Evolutionary conservation across 2,329 filamentous ascomycete genomes (phyloP).

Genomic region (Escovopsis weberi): DNA sequence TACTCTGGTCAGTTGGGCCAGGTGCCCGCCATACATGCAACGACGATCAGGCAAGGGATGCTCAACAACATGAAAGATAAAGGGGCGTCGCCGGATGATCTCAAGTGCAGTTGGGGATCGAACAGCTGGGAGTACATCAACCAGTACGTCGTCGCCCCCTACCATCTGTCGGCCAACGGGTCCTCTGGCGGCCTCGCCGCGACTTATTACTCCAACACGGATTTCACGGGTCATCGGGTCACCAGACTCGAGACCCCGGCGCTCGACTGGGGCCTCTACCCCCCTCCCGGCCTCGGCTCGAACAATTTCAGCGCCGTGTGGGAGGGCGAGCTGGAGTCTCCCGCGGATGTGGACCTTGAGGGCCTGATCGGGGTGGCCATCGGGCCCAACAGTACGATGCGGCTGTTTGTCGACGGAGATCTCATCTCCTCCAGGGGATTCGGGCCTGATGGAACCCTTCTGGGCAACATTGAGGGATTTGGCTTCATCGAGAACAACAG

Average conservation of each 20-base stretch:
- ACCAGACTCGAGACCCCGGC: conserved; percentile 1
- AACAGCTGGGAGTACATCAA: conserved; percentile 6
- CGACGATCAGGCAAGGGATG: conserved; percentile 1
- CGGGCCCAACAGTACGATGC: conserved; percentile 3
- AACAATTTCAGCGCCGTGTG: conserved; percentile 5
- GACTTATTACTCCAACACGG: conserved; percentile 2
- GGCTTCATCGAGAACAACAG: conserved; percentile 1
- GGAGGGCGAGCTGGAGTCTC: conserved; percentile 3
- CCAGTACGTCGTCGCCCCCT: conserved; percentile 3
- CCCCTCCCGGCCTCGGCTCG: conserved; percentile 1
- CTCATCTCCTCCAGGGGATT: conserved; percentile 2
- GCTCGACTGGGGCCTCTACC: conserved; percentile 4
- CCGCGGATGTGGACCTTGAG: conserved; percentile 1
- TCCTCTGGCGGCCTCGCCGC: conserved; percentile 1
- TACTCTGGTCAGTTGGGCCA: conserved; percentile 4
- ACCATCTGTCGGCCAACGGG: conserved; percentile 2
- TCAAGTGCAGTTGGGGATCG: conserved; percentile 3
- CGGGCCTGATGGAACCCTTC: background rate
- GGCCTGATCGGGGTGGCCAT: conserved; percentile 5
- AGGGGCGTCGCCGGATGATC: background rate
- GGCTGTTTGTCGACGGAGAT: conserved; percentile 3
- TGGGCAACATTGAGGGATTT: conserved; percentile 2
- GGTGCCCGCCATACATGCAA: conserved; percentile 2
- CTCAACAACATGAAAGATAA: background rate
- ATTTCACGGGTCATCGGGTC: conserved; percentile 1